Evolutionary conservation across 2,329 filamentous ascomycete genomes (phyloP).

Genomic region (Hymenoscyphus infarciens): DNA sequence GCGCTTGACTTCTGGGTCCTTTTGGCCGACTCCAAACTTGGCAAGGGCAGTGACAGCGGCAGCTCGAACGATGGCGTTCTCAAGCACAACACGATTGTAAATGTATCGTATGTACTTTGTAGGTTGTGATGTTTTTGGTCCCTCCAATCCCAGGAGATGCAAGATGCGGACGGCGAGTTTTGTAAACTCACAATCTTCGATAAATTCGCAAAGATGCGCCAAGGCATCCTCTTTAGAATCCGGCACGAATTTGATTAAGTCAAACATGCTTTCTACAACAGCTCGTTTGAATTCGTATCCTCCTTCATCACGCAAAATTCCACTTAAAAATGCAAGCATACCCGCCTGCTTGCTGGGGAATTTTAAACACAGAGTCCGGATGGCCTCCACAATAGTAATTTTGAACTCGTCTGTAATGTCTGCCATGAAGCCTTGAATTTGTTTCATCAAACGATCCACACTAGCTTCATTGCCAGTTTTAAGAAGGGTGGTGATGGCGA

Average conservation of each 20-base stretch:
- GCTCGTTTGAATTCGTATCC: conserved; percentile 98
- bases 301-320: conserved; percentile 94
- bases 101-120: conserved; percentile 99
- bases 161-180: conserved; percentile 94
- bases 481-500: conserved; percentile 94
- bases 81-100: conserved; percentile 95
- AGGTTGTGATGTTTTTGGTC: conserved; percentile 89
- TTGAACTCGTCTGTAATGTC: conserved; percentile 99
- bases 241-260: conserved; percentile 97
- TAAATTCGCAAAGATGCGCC: conserved; percentile 96
- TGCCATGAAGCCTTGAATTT: conserved; percentile 96
- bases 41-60: conserved; percentile 92
- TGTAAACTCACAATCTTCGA: conserved; percentile 98
- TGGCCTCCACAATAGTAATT: conserved; percentile 99
- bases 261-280: conserved; percentile 98
- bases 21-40: conserved; percentile 96
- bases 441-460: conserved; percentile 96
- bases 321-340: conserved; percentile 95
- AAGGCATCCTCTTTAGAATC: conserved; percentile 79
- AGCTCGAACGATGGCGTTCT: conserved; percentile 93
- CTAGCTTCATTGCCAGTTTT: conserved; percentile 98
- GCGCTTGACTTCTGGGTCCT: conserved; percentile 93
- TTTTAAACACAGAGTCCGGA: conserved; percentile 92
- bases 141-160: conserved; percentile 89
- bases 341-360: conserved; percentile 97